Percentiles rank a stretch among this genome's conserved stretches.
Conservation (phyloP, 345 rosid species). For the Pistacia atlantica region DNA sequence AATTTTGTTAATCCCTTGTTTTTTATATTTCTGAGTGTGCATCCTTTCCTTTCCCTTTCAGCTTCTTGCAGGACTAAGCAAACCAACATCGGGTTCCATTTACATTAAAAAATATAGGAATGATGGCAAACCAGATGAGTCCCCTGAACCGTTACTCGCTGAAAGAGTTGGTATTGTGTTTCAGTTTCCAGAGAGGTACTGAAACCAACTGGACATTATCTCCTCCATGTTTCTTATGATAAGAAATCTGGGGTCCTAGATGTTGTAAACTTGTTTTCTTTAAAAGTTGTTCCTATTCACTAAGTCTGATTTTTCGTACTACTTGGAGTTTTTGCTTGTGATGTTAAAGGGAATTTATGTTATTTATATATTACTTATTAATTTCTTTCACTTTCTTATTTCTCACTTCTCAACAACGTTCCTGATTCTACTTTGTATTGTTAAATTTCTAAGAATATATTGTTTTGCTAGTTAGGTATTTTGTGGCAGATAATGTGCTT, state of each 20-base stretch:
- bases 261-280: not conserved
- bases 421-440: not conserved
- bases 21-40: conserved; percentile 12
- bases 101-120: conserved; percentile 61
- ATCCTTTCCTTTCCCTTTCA: conserved; percentile 25
- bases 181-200: conserved; percentile 94
- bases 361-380: not conserved
- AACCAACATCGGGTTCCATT: conserved; percentile 89
- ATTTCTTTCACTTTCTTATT: not conserved
- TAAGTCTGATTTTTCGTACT: not conserved
- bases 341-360: not conserved
- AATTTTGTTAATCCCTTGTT: conserved; percentile 5
- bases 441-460: conserved; percentile 13
- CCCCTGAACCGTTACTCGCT: conserved; percentile 49
- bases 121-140: conserved; percentile 51
- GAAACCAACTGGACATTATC: not conserved
- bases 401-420: not conserved
- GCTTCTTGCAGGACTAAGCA: conserved; percentile 91
- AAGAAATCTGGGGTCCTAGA: not conserved
- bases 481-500: conserved; percentile 81
- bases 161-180: conserved; percentile 91
- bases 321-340: not conserved
- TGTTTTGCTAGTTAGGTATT: conserved; percentile 55
- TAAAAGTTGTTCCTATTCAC: not conserved
- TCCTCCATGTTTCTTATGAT: not conserved